Percentiles rank a stretch among this genome's conserved stretches.
Evolutionary conservation across 1,139 yeast genomes (phyloP).

Genomic region (Wickerhamomyces sp.): DNA sequence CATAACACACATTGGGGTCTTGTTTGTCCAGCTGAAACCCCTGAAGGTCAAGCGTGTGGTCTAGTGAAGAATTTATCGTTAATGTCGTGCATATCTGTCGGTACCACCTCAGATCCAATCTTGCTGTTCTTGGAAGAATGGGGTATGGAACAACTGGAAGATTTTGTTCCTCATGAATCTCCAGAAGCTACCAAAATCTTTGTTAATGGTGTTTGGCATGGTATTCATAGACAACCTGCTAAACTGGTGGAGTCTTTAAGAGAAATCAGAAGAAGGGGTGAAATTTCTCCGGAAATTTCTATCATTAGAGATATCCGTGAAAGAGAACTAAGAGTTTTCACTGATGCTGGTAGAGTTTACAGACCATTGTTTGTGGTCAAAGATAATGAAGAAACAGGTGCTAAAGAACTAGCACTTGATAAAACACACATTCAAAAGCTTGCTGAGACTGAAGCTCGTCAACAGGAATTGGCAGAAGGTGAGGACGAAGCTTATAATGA

Average conservation of each 20-base stretch:
- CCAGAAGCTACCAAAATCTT: conserved; percentile 93
- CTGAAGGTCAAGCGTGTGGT: conserved; percentile 99
- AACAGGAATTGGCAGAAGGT: conserved; percentile 31
- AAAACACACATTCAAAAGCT: conserved; percentile 79
- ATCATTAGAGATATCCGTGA: conserved; percentile 96
- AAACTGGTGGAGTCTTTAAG: conserved; percentile 87
- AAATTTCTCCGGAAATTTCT: conserved; percentile 93
- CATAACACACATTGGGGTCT: conserved; percentile 99
- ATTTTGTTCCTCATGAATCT: conserved; percentile 87
- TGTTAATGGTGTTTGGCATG: conserved; percentile 99
- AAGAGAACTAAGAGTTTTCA: conserved; percentile 89
- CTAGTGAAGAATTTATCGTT: conserved; percentile 91
- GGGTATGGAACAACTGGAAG: conserved; percentile 99
- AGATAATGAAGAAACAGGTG: conserved; percentile 63
- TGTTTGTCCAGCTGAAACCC: conserved; percentile 99
- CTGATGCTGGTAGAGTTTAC: conserved; percentile 99
- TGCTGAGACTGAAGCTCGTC: conserved; percentile 49
- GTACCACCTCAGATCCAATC: conserved; percentile 95
- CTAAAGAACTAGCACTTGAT: conserved; percentile 71
- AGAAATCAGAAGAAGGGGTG: conserved; percentile 90
- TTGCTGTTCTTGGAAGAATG: conserved; percentile 92
- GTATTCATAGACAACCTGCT: conserved; percentile 96
- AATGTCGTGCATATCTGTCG: conserved; percentile 97
- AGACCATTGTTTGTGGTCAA: conserved; percentile 91
- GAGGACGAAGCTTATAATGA: conserved; percentile 43